phyloP scores from a whole-genome alignment of 2,329 filamentous ascomycete genomes.

The Basipetospora sp. region DNA sequence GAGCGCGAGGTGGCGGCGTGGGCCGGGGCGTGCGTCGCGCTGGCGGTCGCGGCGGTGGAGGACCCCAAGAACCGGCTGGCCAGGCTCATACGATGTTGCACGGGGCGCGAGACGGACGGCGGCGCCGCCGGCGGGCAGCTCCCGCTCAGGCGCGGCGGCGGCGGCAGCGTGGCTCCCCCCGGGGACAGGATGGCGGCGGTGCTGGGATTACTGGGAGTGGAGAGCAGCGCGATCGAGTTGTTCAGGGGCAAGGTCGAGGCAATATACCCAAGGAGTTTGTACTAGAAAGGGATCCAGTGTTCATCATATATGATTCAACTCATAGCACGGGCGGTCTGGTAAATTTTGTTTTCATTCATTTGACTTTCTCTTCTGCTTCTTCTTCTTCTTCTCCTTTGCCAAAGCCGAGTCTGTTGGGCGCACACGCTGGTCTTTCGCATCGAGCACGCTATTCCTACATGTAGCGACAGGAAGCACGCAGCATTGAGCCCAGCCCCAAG shows the following conservation, averaged over 20 bases:
- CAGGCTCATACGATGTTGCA: neutral
- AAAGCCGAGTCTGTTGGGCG: too few relatives aligned
- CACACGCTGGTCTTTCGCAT: too few relatives aligned
- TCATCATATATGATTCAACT: neutral
- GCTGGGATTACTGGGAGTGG: conserved; percentile 11
- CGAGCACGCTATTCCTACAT: too few relatives aligned
- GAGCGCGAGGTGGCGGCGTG: conserved; percentile 18
- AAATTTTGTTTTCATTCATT: neutral
- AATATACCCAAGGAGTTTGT: neutral
- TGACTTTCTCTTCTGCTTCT: neutral
- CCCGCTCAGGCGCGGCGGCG: neutral
- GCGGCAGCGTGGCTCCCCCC: too few relatives aligned
- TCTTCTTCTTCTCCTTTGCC: neutral
- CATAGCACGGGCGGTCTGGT: neutral
- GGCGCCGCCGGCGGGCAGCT: neutral
- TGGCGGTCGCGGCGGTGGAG: conserved; percentile 16
- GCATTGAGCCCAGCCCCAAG: too few relatives aligned
- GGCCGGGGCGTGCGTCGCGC: conserved; percentile 18
- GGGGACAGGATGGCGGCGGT: neutral
- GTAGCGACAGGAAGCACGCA: too few relatives aligned
- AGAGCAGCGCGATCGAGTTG: conserved; percentile 6
- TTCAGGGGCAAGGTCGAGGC: conserved; percentile 6
- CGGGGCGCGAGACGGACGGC: neutral
- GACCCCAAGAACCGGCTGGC: neutral
- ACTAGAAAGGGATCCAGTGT: neutral